Base-by-base conservation (phyloP, 2,329 filamentous ascomycete genomes). In the Diaporthe destruens region DNA sequence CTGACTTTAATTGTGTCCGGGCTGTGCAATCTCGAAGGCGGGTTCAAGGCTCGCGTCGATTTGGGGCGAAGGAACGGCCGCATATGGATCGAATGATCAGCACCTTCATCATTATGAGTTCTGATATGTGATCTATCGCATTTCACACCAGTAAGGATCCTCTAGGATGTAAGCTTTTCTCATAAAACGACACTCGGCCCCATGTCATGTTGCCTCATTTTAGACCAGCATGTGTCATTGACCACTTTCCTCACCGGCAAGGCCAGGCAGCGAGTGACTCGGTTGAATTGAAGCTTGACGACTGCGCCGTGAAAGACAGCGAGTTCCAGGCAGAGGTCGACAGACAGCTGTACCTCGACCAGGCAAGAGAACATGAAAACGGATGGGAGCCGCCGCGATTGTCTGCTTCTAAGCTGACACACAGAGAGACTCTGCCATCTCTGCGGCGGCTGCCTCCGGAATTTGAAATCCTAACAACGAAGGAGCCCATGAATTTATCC, bases 21-120 rank as follows among this genome's bases (percentile, higher is more conserved):
- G 29, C 47, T 47, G 34, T 56, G 44, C 42, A 51, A 12, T 32
- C 32, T 23, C 36, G 4, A 6, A 51, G 20, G 29, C 29, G n/a
- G 44, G 18, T 69, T 29, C 39, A 54, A 32, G 42, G 36, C 44
- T 34, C 12, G 44, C n/a, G 36, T 53, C 63, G 69, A 74, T 72
- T 47, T 66, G 23, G 32, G 39, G 39, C 18, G 34, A 20, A n/a
- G 55, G 29, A 55, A 32, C 42, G 39, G 39, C 36, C 63, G 56
- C 63, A 72, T 69, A n/a, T 71, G 63, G 49, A 71, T 71, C 72
- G 55, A 53, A 63, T 32, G 44, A 53, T 61, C 67, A 51, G 55
- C 53, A n/a, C 14, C 32, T n/a, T 9, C 55, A 63, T 67, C 61
- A 32, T 47, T 47, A 29, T 57, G 61, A 11, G 34, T 59, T 36